Evolutionary conservation across 2,329 filamentous ascomycete genomes (phyloP), one percentile per base, ranked within the genome.

Genomic region (Thielaviopsis euricoi): DNA sequence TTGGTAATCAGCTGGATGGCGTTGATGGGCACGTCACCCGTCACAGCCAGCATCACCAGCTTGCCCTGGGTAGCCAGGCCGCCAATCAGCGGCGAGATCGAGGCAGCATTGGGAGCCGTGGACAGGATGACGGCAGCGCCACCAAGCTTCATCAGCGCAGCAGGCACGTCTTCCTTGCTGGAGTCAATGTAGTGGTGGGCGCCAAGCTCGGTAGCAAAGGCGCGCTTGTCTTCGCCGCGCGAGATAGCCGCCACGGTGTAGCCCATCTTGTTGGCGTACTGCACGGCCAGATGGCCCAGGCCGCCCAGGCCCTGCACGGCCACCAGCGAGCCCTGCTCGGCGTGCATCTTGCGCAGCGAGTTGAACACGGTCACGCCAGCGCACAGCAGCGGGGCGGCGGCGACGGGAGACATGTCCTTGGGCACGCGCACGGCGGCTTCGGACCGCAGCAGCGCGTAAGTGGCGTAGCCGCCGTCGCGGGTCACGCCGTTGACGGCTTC

Each of bases 231-330:
- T 60, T 80, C 76, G 9, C 81, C 80, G 0, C 80, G 78, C 10
- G 80, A 85, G 55, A 90, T 75, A 0, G 84, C 87, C 1, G 81
- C 80, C 5, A 87, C 80, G 59, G 80, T 76, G 69, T 85, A 89
- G 4, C 87, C 87, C 85, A 89, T 88, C 69, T 82, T 82, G 54
- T 74, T 74, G 4, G 85, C 85, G 66, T 84, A 90, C 67, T 89
- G 86, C 29, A 90, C 81, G 0, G 85, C 87, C 29, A 91, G 68
- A 68, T 91, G 87, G 1, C 87, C 87, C 0, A 90, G 75, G 1
- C 87, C 87, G 55, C 89, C 82, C 2, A 91, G 74, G 15, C 86
- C 87, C 61, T 90, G 81, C 22, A 82, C 66, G 22, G 78, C 79
- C 0, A 82, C 75, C 0, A 76, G 61, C n/a, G 69, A 72, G 10